Evolutionary conservation across 257 asterid species (phyloP).

Genomic region (Pogostemon cablin): DNA sequence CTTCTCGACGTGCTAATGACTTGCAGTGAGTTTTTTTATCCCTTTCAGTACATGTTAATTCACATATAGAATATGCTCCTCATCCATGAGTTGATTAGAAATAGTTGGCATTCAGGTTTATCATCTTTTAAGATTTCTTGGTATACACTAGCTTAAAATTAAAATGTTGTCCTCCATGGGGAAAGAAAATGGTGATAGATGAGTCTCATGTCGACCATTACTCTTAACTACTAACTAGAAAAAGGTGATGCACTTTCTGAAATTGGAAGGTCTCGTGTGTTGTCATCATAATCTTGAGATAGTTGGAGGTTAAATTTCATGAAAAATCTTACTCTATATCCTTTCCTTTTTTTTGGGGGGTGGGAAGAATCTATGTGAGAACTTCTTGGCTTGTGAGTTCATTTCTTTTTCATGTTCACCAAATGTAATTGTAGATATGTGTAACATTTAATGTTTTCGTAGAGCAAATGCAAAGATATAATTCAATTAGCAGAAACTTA

Average conservation of each 20-base stretch:
- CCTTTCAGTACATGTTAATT: conserved; percentile 22
- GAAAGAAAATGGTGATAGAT: conserved; percentile 14
- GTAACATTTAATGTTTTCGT: not conserved
- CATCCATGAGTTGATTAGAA: conserved; percentile 3
- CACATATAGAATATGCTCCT: conserved; percentile 1
- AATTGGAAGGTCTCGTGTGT: not conserved
- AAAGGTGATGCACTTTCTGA: not conserved
- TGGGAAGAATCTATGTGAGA: not conserved
- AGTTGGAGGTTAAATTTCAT: not conserved
- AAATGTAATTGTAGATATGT: not conserved
- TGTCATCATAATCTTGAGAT: not conserved
- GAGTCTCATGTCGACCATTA: conserved; percentile 1
- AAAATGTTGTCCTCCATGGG: not conserved
- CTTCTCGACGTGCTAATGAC: conserved; percentile 80
- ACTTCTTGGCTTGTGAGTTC: conserved; percentile 11
- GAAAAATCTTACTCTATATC: not conserved
- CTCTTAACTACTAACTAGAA: not conserved
- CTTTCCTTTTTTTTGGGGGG: not conserved
- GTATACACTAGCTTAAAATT: not conserved
- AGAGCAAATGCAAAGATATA: conserved; percentile 3
- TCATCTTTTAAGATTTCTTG: conserved; percentile 2
- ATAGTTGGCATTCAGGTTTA: not conserved
- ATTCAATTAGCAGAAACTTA: conserved; percentile 7
- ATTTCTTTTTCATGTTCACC: not conserved
- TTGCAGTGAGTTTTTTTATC: conserved; percentile 72